Evolutionary conservation across 177 flowering plant species (phyloP).

Genomic region (Vitis hybrid): DNA sequence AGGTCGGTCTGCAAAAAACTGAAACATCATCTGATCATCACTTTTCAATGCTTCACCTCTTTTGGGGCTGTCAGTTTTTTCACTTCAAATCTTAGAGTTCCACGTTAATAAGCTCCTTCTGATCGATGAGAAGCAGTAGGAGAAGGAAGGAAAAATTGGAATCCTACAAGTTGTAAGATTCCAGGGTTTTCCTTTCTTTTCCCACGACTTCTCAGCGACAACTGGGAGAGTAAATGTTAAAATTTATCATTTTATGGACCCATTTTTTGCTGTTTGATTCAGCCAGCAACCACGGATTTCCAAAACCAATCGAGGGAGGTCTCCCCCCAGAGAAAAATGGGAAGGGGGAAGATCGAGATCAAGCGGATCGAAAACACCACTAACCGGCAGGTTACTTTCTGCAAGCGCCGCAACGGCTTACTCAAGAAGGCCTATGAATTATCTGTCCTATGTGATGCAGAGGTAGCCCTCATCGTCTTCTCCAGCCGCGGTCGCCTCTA

Average conservation of each 20-base stretch:
- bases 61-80: slow-evolving; percentile 19
- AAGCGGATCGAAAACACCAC: slow-evolving; percentile 87
- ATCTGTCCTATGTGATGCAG: slow-evolving; percentile 84
- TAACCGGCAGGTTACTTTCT: slow-evolving; percentile 80
- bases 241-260: too few relatives aligned
- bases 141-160: too few relatives aligned
- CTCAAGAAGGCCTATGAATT: slow-evolving; percentile 80
- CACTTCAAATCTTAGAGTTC: slow-evolving; percentile 7
- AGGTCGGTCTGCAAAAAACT: slow-evolving; percentile 21
- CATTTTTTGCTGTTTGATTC: slow-evolving; percentile 8
- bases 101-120: too few relatives aligned
- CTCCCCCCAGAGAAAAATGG: slow-evolving; percentile 45
- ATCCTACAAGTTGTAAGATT: too few relatives aligned
- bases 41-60: slow-evolving; percentile 24
- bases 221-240: too few relatives aligned
- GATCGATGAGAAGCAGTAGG: too few relatives aligned
- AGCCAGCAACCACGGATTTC: slow-evolving; percentile 34
- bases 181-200: too few relatives aligned
- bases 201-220: too few relatives aligned
- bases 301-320: slow-evolving; percentile 29
- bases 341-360: slow-evolving; percentile 84
- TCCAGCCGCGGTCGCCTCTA: slow-evolving; percentile 84
- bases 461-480: slow-evolving; percentile 77
- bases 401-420: slow-evolving; percentile 74
- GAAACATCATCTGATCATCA: slow-evolving; percentile 12